Conservation (phyloP, 371 early-diverging fungal species). For the Haplosporangium sp. region DNA sequence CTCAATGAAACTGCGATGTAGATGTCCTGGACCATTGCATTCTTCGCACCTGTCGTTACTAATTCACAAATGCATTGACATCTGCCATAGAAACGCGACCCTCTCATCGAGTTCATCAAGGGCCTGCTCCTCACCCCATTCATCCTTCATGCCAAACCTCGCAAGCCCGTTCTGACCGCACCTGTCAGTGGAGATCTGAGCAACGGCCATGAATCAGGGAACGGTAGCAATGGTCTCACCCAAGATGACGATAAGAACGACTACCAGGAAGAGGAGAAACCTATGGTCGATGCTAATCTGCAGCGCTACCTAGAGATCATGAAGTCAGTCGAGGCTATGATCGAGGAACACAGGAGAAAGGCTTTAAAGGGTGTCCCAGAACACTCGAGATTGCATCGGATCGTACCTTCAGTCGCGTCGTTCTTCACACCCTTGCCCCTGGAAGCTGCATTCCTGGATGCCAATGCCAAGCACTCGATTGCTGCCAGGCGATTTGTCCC, state of each 20-base stretch:
- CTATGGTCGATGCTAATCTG: conserved; percentile 53
- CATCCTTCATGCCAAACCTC: conserved; percentile 75
- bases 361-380: conserved; percentile 62
- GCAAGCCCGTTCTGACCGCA: conserved; percentile 46
- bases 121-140: conserved; percentile 82
- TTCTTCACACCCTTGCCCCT: conserved; percentile 86
- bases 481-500: conserved; percentile 81
- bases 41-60: background rate
- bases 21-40: too few relatives aligned
- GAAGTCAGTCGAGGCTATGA: conserved; percentile 73
- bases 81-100: conserved; percentile 72
- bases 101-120: conserved; percentile 87
- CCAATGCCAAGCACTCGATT: conserved; percentile 70
- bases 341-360: conserved; percentile 62
- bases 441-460: conserved; percentile 67
- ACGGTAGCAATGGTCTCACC: conserved; percentile 10
- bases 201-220: conserved; percentile 1
- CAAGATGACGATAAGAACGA: conserved; percentile 32
- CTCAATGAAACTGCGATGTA: too few relatives aligned
- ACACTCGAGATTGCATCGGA: conserved; percentile 75
- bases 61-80: background rate
- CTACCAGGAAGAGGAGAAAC: conserved; percentile 54
- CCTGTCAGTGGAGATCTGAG: conserved; percentile 7
- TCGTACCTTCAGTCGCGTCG: conserved; percentile 79
- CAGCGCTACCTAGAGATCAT: conserved; percentile 77